Evolutionary conservation across 352 stramenopile genomes (phyloP).

Genomic region (Thalassiosira hispida): DNA sequence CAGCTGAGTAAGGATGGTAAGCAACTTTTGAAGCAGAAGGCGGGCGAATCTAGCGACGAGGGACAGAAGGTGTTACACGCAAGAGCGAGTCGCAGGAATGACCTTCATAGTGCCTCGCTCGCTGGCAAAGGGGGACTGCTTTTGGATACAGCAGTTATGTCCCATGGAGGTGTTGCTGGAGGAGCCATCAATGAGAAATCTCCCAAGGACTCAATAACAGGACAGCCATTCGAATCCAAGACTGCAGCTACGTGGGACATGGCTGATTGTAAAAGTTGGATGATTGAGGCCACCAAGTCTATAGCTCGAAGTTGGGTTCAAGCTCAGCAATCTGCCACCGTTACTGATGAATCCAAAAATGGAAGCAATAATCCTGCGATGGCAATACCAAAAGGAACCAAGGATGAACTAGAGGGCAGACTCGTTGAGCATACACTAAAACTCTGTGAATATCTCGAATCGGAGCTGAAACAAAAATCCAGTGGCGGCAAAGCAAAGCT

Average conservation of each 20-base stretch:
- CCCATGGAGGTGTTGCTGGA: constrained; percentile 27
- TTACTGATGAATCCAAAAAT: constrained; percentile 23
- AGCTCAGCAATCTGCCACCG: constrained; percentile 28
- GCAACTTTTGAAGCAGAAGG: constrained; percentile 67
- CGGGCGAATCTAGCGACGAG: constrained; percentile 32
- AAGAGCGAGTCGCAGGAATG: constrained; percentile 67
- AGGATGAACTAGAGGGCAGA: constrained; percentile 76
- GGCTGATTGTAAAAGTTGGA: constrained; percentile 78
- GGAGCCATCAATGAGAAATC: constrained; percentile 25
- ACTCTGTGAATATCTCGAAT: constrained; percentile 72
- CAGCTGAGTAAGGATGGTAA: constrained; percentile 66
- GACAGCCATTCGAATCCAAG: constrained; percentile 57
- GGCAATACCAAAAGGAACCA: constrained; percentile 62
- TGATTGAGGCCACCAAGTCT: constrained; percentile 71
- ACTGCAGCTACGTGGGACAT: constrained; percentile 72
- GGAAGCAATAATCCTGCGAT: constrained; percentile 15
- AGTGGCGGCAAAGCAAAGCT: constrained; percentile 24
- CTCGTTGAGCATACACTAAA: constrained; percentile 76
- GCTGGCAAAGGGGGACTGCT: constrained; percentile 77
- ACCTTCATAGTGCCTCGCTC: constrained; percentile 75
- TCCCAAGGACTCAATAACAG: constrained; percentile 18
- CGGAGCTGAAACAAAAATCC: constrained; percentile 49
- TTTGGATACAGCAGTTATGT: constrained; percentile 58
- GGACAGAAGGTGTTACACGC: constrained; percentile 25
- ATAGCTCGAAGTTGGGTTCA: constrained; percentile 80